Conservation (phyloP, 371 early-diverging fungal genomes). For the Saksenaea vasiformis region DNA sequence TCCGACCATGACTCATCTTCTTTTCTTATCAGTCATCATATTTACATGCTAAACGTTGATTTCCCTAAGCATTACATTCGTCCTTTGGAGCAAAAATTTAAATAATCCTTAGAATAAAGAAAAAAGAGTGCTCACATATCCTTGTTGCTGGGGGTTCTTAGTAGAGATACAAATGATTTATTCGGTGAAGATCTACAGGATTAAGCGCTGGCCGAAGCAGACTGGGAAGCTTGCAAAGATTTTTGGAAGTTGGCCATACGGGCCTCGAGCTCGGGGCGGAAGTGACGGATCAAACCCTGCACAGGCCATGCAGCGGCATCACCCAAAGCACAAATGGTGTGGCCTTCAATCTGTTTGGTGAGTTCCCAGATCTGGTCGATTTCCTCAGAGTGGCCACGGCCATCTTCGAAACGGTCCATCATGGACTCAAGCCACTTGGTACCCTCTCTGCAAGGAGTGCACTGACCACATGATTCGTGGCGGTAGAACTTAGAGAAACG, state of each 20-base stretch:
- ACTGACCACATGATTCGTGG: conserved; percentile 98
- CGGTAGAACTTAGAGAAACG: conserved; percentile 92
- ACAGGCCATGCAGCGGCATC: conserved; percentile 99
- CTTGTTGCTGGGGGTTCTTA: not conserved
- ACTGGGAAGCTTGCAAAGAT: conserved; percentile 17
- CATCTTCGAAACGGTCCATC: conserved; percentile 95
- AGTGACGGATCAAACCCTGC: conserved; percentile 90
- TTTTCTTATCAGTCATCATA: conserved; percentile 31
- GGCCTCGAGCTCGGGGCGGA: conserved; percentile 90
- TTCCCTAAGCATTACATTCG: conserved; percentile 73
- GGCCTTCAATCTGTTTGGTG: conserved; percentile 96
- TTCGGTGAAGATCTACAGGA: not conserved
- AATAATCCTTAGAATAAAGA: conserved; percentile 20
- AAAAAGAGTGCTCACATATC: not conserved
- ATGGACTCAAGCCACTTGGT: conserved; percentile 93
- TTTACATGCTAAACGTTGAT: conserved; percentile 60
- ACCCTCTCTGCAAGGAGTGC: conserved; percentile 98
- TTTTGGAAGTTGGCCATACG: conserved; percentile 71
- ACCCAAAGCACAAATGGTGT: conserved; percentile 97
- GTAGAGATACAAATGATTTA: not conserved
- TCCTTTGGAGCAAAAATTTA: conserved; percentile 67
- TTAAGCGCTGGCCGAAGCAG: not conserved
- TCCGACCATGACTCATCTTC: not conserved
- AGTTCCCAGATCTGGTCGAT: conserved; percentile 89
- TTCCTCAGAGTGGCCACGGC: conserved; percentile 81